Evolutionary conservation across 2,329 filamentous ascomycete species (phyloP).

Genomic region (Sporothrix inflata): DNA sequence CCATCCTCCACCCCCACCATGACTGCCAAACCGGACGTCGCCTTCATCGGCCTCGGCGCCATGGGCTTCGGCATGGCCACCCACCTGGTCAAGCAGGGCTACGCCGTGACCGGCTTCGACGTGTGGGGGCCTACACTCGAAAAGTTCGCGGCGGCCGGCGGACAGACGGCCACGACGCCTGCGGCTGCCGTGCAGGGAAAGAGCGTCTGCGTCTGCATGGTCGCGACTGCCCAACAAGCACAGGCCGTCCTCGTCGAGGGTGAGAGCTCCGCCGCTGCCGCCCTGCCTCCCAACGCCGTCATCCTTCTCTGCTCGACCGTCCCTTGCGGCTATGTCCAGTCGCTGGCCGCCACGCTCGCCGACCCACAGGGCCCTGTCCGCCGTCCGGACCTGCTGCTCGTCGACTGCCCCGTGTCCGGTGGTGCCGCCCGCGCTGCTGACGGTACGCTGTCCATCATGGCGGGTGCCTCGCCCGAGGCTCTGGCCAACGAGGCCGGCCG

Average conservation of each 20-base stretch:
- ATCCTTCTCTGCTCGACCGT: constrained; percentile 73
- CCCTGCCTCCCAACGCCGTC: constrained; percentile 60
- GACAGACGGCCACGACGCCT: constrained; percentile 61
- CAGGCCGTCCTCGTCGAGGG: constrained; percentile 67
- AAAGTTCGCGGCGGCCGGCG: constrained; percentile 65
- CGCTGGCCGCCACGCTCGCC: constrained; percentile 60
- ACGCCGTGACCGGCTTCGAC: constrained; percentile 71
- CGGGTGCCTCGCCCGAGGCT: constrained; percentile 60
- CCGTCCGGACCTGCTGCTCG: constrained; percentile 65
- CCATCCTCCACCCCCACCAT: constrained; percentile 33
- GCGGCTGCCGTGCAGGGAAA: constrained; percentile 63
- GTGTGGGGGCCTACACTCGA: constrained; percentile 69
- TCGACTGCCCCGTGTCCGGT: constrained; percentile 75
- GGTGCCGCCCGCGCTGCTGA: constrained; percentile 69
- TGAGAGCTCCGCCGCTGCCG: constrained; percentile 51
- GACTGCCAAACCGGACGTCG: constrained; percentile 49
- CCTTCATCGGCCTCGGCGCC: constrained; percentile 76
- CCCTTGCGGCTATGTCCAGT: constrained; percentile 65
- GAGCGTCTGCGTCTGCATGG: constrained; percentile 71
- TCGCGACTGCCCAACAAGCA: constrained; percentile 63
- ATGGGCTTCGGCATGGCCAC: constrained; percentile 85
- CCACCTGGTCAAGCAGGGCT: constrained; percentile 69
- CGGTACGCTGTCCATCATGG: constrained; percentile 77
- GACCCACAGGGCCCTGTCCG: constrained; percentile 57
- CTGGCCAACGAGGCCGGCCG: constrained; percentile 62